Conservation (phyloP, 1,139 yeast species). For the Yamadazyma epiphylla region DNA sequence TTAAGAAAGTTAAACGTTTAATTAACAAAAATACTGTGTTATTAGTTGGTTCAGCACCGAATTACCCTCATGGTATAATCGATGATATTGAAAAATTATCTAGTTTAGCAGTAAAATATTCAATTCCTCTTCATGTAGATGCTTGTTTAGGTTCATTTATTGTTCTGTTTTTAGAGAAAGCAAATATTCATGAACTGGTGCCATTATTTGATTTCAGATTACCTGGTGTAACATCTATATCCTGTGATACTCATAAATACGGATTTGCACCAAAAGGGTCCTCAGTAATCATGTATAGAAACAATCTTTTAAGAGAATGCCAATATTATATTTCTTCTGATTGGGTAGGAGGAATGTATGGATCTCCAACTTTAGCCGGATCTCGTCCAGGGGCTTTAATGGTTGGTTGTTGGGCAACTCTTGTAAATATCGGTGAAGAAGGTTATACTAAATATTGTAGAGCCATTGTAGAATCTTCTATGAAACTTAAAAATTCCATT, state of each 20-base stretch:
- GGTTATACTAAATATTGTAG: slow-evolving; percentile 71
- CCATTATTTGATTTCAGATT: slow-evolving; percentile 83
- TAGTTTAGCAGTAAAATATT: slow-evolving; percentile 55
- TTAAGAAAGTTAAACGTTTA: slow-evolving; percentile 55
- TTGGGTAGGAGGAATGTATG: slow-evolving; percentile 96
- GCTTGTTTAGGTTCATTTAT: slow-evolving; percentile 93
- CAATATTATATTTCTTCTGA: slow-evolving; percentile 82
- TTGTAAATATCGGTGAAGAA: slow-evolving; percentile 70
- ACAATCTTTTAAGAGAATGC: slow-evolving; percentile 58
- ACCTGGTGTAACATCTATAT: slow-evolving; percentile 94
- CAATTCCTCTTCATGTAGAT: slow-evolving; percentile 88
- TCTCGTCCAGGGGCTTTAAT: slow-evolving; percentile 95
- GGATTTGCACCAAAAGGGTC: slow-evolving; percentile 99
- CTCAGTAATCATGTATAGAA: slow-evolving; percentile 85
- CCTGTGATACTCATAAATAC: slow-evolving; percentile 96
- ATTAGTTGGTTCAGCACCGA: slow-evolving; percentile 91
- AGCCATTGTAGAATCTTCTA: slow-evolving; percentile 65
- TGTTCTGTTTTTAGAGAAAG: slow-evolving; percentile 70
- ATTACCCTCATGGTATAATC: slow-evolving; percentile 93
- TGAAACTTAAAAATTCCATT: slow-evolving; percentile 51
- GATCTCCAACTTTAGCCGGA: slow-evolving; percentile 95
- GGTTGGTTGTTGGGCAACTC: slow-evolving; percentile 97
- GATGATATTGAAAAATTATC: slow-evolving; percentile 82
- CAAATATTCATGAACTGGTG: slow-evolving; percentile 44
- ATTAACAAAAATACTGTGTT: slow-evolving; percentile 79